Evolutionary conservation across 495 filamentous ascomycete genomes (phyloP), one percentile per base, ranked within the genome.

Genomic region (Penicillium lividum): DNA sequence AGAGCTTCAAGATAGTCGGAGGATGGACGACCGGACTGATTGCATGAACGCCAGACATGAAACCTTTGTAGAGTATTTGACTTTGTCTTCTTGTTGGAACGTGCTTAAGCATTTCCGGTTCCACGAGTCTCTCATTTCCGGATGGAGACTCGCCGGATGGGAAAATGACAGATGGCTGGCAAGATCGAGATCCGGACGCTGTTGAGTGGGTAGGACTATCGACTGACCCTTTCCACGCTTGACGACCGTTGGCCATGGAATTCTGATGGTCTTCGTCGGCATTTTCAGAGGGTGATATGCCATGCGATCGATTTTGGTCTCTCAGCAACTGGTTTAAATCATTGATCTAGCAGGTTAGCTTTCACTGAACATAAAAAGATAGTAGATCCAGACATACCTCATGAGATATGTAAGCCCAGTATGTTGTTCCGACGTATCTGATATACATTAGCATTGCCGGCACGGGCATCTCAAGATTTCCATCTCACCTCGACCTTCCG

Each of bases 371-470:
- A 28, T 13, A 43, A 7, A 25, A 43, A 53, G 11, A 5, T 11
- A 11, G 42, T 16, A 18, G 18, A 7, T 7, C 22, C 1, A 31
- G 22, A 27, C 61, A 53, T 71, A 79, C 78, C 67, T 81, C 77
- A 34, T 76, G 71, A n/a, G 76, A 77, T 16, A 81, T 78, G 58
- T 77, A 81, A 16, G 78, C 78, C 78, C 78, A 81, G 57, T 78
- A 81, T 27, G 78, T 81, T 7, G 77, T 81, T 44, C 77, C 76
- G 28, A 81, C 77, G 58, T 81, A 81, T 72, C 76, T 80, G 16
- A 16, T 7, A 9, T 28, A 51, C n/a, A 42, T 42, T 64, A 57
- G 65, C 46, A 16, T 56, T 15, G 47, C n/a, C 2, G 30, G 34
- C 40, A 34, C 3, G 7, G 8, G 1, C 11, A 13, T 0, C 15